Conservation (phyloP, 1,284 basidiomycete species). For the Bondarzewia mesenterica region DNA sequence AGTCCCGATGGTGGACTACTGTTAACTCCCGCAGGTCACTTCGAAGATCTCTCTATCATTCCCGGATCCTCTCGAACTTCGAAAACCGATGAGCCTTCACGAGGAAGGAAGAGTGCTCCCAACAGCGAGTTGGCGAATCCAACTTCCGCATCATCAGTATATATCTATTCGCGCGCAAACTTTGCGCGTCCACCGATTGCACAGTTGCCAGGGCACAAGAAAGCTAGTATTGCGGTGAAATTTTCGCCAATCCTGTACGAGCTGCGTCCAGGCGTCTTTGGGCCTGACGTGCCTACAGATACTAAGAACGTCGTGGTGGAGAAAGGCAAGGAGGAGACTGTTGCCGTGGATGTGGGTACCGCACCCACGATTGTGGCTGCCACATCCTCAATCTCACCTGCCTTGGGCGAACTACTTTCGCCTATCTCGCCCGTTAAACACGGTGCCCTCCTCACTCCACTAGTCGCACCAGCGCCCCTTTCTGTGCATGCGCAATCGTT, state of each 20-base stretch:
- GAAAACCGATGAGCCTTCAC: constrained; percentile 35
- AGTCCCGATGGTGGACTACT: constrained; percentile 92
- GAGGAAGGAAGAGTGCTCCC: constrained; percentile 45
- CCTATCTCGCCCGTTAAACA: constrained; percentile 14
- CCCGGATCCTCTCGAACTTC: constrained; percentile 27
- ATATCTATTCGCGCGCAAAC: constrained; percentile 93
- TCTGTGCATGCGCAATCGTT: constrained; percentile 22
- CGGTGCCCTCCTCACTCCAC: constrained; percentile 8
- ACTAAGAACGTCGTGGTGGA: constrained; percentile 51
- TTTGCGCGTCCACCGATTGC: constrained; percentile 89
- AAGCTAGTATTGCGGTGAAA: constrained; percentile 86
- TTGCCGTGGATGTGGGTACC: constrained; percentile 51
- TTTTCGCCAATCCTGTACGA: constrained; percentile 95
- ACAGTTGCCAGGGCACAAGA: constrained; percentile 93
- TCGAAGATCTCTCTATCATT: constrained; percentile 78
- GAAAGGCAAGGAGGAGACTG: constrained; percentile 59
- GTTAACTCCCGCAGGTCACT: constrained; percentile 93
- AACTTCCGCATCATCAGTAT: constrained; percentile 62
- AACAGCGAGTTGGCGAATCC: constrained; percentile 27
- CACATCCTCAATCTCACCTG: constrained; percentile 5
- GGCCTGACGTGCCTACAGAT: constrained; percentile 30
- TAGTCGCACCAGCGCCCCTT: constrained; percentile 26
- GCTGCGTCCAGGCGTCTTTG: constrained; percentile 54
- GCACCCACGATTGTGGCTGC: constrained; percentile 10
- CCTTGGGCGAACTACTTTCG: constrained; percentile 6